Evolutionary conservation across 2,329 filamentous ascomycete species (phyloP).

Genomic region (Elsinoe necatrix): DNA sequence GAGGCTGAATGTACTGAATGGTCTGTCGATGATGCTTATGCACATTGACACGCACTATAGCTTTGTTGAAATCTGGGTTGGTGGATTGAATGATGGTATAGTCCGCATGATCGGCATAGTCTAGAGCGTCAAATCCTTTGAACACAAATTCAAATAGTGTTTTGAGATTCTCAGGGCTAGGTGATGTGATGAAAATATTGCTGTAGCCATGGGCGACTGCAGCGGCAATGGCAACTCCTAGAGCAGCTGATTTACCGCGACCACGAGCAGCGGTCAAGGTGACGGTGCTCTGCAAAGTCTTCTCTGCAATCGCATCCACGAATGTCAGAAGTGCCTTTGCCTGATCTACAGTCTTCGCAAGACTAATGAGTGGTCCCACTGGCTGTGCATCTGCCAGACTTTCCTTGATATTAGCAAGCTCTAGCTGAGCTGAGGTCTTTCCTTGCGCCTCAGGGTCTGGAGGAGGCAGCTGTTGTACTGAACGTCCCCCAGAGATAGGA

Average conservation of each 20-base stretch:
- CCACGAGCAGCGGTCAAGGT: slow-evolving; percentile 88
- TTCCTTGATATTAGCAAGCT: slow-evolving; percentile 82
- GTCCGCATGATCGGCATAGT: slow-evolving; percentile 89
- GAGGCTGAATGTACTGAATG: slow-evolving; percentile 95
- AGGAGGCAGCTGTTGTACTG: slow-evolving; percentile 72
- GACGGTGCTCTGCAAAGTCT: slow-evolving; percentile 88
- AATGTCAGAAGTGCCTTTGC: slow-evolving; percentile 96
- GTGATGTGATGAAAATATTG: slow-evolving; percentile 98
- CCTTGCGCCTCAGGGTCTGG: slow-evolving; percentile 65
- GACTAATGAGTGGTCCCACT: slow-evolving; percentile 70
- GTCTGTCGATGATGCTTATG: slow-evolving; percentile 93
- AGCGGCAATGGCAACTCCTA: slow-evolving; percentile 88
- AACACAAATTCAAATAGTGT: slow-evolving; percentile 97
- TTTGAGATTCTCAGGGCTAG: slow-evolving; percentile 96
- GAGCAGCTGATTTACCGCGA: slow-evolving; percentile 90
- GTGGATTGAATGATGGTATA: slow-evolving; percentile 98
- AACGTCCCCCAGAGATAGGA: slow-evolving; percentile 91
- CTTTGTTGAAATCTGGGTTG: slow-evolving; percentile 98
- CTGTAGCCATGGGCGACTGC: slow-evolving; percentile 94
- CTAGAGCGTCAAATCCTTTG: slow-evolving; percentile 92
- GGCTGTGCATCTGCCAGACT: slow-evolving; percentile 76
- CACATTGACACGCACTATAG: slow-evolving; percentile 92
- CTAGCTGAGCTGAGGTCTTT: slow-evolving; percentile 59
- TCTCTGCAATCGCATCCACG: slow-evolving; percentile 91
- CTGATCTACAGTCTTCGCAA: slow-evolving; percentile 88